Evolutionary conservation across 1,284 basidiomycete species (phyloP), one percentile per base, ranked within the genome.

Genomic region (Naganishia sp.): DNA sequence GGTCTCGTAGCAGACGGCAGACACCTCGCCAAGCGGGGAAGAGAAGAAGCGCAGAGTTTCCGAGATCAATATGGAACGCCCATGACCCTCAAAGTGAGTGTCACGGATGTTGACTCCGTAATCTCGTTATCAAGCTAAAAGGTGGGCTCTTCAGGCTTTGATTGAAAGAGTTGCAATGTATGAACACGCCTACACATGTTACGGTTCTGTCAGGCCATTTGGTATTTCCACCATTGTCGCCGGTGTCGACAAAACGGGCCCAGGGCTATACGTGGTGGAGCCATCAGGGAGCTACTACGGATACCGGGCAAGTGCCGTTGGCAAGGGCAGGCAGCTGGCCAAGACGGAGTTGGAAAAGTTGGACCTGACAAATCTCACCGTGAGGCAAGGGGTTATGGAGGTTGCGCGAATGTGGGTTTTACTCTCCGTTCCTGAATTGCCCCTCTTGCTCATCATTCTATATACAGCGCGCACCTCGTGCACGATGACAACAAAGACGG

Each of bases 171-270:
- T 99, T 52, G 89, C 90, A 0, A 84, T 88, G 45, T 97, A 94
- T 78, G 88, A 93, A 3, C 96, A 99, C 81, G 89, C 90, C 23
- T 99, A 97, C 82, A 99, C 96, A 9, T 88, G 97, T 60, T 98
- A 99, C 81, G 97, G 94, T 0, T 97, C 94, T 28, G 96, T 99
- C 42, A 88, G 96, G 31, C 96, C 96, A 0, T 99, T 99, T 73
- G 96, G 96, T 16, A 88, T 95, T 72, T 93, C 92, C 72, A 89
- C 94, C 25, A 90, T 99, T 75, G 82, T 99, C 21, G 95, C 88
- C 48, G 88, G 90, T 11, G 84, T 95, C 7, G 96, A 99, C 83
- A 90, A 92, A 79, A 85, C 85, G 48, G 94, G 94, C 2, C 94
- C 96, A 60, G 84, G 86, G 63, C 83, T 99, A 33, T 97, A 87